These are phyloP conservation scores for Apocynum venetum DNA, from an alignment of 257 asterid species.

Conservation along the genomic window DNA sequence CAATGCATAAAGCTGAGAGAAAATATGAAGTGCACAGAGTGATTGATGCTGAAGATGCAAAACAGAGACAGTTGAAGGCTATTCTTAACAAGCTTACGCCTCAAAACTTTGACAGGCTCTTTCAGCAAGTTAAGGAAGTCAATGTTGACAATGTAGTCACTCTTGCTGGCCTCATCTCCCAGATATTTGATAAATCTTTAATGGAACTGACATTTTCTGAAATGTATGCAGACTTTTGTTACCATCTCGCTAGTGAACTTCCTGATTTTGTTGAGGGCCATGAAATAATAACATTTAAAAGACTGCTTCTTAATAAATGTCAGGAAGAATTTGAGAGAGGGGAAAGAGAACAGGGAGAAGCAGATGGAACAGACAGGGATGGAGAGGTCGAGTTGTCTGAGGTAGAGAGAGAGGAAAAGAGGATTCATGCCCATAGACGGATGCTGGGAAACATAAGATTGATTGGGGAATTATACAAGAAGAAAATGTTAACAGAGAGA, in stretches of 20 bases:
- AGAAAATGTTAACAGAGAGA: constrained; percentile 91
- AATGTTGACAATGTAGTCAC: constrained; percentile 73
- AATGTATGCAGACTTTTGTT: constrained; percentile 94
- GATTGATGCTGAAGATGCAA: constrained; percentile 75
- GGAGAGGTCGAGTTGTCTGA: constrained; percentile 64
- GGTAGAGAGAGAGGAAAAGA: constrained; percentile 86
- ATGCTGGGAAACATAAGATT: constrained; percentile 92
- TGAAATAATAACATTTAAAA: constrained; percentile 78
- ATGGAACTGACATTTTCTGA: constrained; percentile 96
- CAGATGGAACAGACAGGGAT: constrained; percentile 63
- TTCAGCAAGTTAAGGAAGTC: constrained; percentile 77
- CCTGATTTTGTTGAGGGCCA: constrained; percentile 70
- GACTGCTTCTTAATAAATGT: constrained; percentile 79
- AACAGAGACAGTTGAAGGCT: constrained; percentile 80
- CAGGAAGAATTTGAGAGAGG: constrained; percentile 97
- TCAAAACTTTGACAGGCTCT: constrained; percentile 80
- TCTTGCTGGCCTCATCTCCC: constrained; percentile 78
- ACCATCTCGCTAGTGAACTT: constrained; percentile 66
- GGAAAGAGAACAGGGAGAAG: constrained; percentile 87
- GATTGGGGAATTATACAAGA: constrained; percentile 89
- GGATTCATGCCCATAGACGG: constrained; percentile 58
- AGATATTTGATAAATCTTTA: constrained; percentile 89
- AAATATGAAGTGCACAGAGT: constrained; percentile 82
- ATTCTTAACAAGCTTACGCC: constrained; percentile 97
- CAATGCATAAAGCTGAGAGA: constrained; percentile 81